Conservation (phyloP, 2,329 filamentous ascomycete species). For the Colletotrichum gigasporum region DNA sequence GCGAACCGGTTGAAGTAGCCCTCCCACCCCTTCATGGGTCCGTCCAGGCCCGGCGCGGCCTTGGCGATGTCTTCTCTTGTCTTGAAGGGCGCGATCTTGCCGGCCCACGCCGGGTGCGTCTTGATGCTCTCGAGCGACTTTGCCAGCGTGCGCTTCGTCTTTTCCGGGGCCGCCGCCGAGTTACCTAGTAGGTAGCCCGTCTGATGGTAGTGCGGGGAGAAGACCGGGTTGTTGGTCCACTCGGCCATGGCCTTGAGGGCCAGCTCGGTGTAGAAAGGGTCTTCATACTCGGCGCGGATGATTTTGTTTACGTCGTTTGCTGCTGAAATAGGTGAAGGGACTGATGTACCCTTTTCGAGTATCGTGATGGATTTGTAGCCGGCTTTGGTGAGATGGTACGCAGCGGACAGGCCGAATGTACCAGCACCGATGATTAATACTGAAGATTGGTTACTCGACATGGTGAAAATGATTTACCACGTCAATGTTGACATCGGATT, state of each 20-base stretch:
- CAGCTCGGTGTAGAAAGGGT: constrained; percentile 39
- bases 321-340: constrained; percentile 51
- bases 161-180: constrained; percentile 53
- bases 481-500: no score
- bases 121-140: constrained; percentile 48
- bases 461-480: no score
- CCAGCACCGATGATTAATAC: constrained; percentile 48
- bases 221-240: constrained; percentile 48
- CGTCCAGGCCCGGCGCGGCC: constrained; percentile 55
- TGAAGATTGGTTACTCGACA: not conserved
- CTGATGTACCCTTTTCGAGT: constrained; percentile 43
- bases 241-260: constrained; percentile 40
- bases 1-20: constrained; percentile 68
- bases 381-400: constrained; percentile 47
- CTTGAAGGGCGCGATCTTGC: constrained; percentile 48
- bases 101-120: constrained; percentile 49
- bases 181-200: constrained; percentile 54
- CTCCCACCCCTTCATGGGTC: constrained; percentile 59
- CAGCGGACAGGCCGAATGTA: constrained; percentile 54
- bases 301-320: constrained; percentile 47
- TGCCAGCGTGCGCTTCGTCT: constrained; percentile 52
- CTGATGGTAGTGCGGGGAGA: constrained; percentile 41
- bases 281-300: constrained; percentile 45
- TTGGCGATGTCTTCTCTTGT: constrained; percentile 47
- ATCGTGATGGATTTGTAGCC: constrained; percentile 53